Base-by-base conservation (phyloP, 192 early-diverging fungal species). In the Coemansia sp. region DNA sequence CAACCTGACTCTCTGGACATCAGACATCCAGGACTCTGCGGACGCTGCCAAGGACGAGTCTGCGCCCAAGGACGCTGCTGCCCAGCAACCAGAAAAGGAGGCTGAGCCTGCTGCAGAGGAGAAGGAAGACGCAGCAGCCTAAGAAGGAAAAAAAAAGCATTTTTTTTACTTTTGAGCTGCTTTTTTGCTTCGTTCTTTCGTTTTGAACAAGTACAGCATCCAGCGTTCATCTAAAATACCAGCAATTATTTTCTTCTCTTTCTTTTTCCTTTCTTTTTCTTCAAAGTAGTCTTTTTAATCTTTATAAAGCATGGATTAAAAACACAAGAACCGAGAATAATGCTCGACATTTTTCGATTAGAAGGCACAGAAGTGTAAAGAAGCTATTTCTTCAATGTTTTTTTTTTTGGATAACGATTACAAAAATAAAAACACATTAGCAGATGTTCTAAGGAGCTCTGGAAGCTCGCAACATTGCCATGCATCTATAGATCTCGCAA, bases 1-100 rank as follows among this genome's bases (percentile, higher is more conserved):
- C 84, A 98, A 98, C 85, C 86, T 98, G 71, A 91, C 94, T 21
- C 88, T 98, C 58, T 98, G 96, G 96, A 94, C 94, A 59, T 92
- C 93, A 15, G 94, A 95, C 74, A 84, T 93, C 69, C 89, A 92
- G 70, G 74, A 84, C 72, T 69, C 56, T 15, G 70, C 69, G 26
- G 72, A 74, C 42, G 68, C 64, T 15, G 60, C 64, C 28, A 76
- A 77, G 66, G 63, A 64, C 31, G 69, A 68, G 20, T 40, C 39
- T 12, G 35, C 48, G 49, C 23, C 51, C 57, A 65, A 70, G 29
- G 55, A 49, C 33, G 61, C 57, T 7, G 59, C 34, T 15, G 68
- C 43, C 16, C 49, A 68, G 48, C 43, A 13, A 16, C 16, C 13
- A 13, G 23, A 51, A 23, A 67, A 66, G 59, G 64, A 63, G 15